Percentiles rank a stretch among this genome's conserved stretches.
These are phyloP conservation scores for Fagopyrum esculentum DNA, from an alignment of 148 eudicot genomes.

Conservation along the genomic window DNA sequence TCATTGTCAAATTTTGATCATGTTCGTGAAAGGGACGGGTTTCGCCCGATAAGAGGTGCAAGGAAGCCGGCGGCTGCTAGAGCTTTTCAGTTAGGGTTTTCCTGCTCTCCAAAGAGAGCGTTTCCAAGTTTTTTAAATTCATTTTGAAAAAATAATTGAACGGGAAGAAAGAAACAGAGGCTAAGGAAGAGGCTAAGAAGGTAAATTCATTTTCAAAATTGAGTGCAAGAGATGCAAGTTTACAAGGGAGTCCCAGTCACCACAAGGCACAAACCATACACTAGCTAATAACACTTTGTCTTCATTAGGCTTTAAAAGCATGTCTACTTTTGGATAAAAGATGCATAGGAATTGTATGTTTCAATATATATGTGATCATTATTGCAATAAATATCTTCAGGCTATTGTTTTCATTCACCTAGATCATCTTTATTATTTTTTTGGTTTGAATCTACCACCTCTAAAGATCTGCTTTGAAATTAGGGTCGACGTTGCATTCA, in stretches of 20 bases:
- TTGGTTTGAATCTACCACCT: not conserved
- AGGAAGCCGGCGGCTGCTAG: no score
- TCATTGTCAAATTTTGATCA: no score
- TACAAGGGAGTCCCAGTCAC: not conserved
- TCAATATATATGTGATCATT: not conserved
- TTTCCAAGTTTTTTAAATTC: no score
- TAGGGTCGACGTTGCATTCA: conserved; percentile 91
- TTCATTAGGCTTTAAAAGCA: not conserved
- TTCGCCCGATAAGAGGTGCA: no score
- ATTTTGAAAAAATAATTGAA: no score
- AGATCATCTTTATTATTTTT: not conserved
- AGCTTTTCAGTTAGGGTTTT: no score
- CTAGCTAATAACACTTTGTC: not conserved
- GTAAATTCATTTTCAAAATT: not conserved
- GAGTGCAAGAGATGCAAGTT: not conserved
- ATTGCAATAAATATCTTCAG: not conserved
- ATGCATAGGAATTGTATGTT: not conserved
- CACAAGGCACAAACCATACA: conserved; percentile 7
- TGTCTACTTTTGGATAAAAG: not conserved
- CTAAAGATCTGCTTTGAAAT: conserved; percentile 7
- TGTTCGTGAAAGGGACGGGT: no score
- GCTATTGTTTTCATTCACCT: not conserved
- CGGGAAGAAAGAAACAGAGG: not conserved
- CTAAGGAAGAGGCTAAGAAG: not conserved
- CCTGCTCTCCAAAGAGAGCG: no score